Base-by-base conservation (phyloP, 1,139 yeast genomes). In the Saccharomyces hybrid region DNA sequence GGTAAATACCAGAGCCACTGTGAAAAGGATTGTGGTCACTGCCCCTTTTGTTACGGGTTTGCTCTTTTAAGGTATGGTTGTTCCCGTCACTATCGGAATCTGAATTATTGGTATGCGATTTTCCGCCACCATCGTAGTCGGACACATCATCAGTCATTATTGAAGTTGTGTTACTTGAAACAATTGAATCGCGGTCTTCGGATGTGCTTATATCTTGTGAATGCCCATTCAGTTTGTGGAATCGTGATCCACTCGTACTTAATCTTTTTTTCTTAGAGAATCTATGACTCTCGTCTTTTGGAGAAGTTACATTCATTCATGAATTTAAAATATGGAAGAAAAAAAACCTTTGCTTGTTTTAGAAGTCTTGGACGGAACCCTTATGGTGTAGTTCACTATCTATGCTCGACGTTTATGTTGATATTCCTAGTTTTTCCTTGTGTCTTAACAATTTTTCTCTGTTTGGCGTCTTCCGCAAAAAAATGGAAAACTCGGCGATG, bases 111-210 rank as follows among this genome's bases (percentile, higher is more conserved):
- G 58, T 47, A 50, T 47, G 21, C 55, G 53, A 29, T 56, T 47
- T 27, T 51, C 55, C 19, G 46, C 41, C 11, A 38, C 53, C 26
- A 27, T 46, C 41, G 8, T 52, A 32, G 5, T 52, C 47, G n/a
- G 42, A 26, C 8, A 34, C 52, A 12, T 38, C 27, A 7, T 53
- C 55, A 21, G 56, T 50, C 12, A 54, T 52, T 11, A 63, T 64
- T 14, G 65, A 57, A 4, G 66, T 63, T 26, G 64, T 61, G 49
- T 58, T 61, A 52, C 60, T 62, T 7, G 66, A 63, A 12, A 61
- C 48, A 34, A 47, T 49, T 32, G 44, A 50, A 50, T 41, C 46
- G 28, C 52, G 27, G 38, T 42, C 47, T 47, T 44, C 44, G 12
- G 44, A 24, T 19, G 19, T 3, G 9, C 11, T 19, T 38, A 38